These are phyloP conservation scores for Acacia crassicarpa DNA, from an alignment of 306 rosid species.

Conservation along the genomic window DNA sequence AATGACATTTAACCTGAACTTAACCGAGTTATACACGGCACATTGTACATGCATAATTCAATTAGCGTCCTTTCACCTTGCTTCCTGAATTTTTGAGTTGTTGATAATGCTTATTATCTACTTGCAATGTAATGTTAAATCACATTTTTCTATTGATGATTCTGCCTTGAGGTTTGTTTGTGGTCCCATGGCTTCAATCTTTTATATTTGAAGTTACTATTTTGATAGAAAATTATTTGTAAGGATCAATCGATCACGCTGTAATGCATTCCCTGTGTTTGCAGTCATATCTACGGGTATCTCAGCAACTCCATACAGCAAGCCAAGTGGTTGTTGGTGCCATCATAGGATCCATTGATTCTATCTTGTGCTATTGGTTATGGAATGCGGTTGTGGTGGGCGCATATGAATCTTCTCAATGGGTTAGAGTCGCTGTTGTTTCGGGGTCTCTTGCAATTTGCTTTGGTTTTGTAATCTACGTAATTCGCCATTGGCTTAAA, in stretches of 20 bases:
- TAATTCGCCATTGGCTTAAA: constrained; percentile 58
- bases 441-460: constrained; percentile 58
- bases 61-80: neutral
- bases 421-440: constrained; percentile 57
- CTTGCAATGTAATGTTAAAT: neutral
- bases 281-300: constrained; percentile 88
- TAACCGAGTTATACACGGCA: neutral
- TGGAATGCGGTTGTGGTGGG: constrained; percentile 59
- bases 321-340: constrained; percentile 87
- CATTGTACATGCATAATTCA: neutral
- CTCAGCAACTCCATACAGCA: constrained; percentile 67
- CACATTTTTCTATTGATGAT: neutral
- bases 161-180: neutral
- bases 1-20: neutral
- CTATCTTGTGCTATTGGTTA: constrained; percentile 60
- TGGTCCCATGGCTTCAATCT: neutral
- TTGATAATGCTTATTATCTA: neutral
- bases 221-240: constrained; percentile 2
- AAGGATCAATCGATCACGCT: constrained; percentile 23
- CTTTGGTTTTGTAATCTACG: constrained; percentile 56
- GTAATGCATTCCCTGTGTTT: constrained; percentile 12
- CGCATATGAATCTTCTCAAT: constrained; percentile 53
- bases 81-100: neutral
- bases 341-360: constrained; percentile 52
- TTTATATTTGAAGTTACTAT: constrained; percentile 5